Evolutionary conservation across 148 eudicot genomes (phyloP), one percentile per base, ranked within the genome.

Genomic region (Vaccinium darrowii): DNA sequence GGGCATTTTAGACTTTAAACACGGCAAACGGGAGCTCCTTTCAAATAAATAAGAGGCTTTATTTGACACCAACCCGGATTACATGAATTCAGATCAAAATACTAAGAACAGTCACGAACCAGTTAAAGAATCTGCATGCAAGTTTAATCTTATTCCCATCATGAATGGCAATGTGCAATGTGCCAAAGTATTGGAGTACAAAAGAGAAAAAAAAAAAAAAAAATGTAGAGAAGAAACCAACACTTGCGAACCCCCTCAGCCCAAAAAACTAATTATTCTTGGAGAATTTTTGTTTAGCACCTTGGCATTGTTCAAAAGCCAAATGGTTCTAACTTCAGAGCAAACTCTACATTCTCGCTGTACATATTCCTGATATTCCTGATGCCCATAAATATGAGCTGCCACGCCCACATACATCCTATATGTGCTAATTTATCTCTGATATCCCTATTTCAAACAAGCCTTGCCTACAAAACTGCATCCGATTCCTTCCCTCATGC

Each of bases 301-400:
- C 50, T 43, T 21, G 30, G 47, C 43, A 73, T 21, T 52, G 33
- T 74, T 67, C 69, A 60, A 33, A 76, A 39, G 69, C 51, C 13
- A 25, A 36, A 58, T 47, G 47, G 47, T 23, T 65, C 82, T 18
- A 52, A 76, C 72, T 23, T 3, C 13, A 65, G 69, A 63, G 63
- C 71, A 14, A 79, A 13, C 78, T 69, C 88, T 82, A 49, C 80
- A 81, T 27, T 19, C 63, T 30, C 73, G 65, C 86, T 85, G 83
- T 87, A 88, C 89, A 89, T 86, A 73, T 85, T 86, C 84, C 80
- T 67, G 77, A 89, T 86, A 73, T 85, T 86, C 84, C 80, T 65
- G 77, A 78, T 19, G 82, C 60, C 84, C 82, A 21, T 12, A 67
- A 67, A 25, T 33, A 16, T 54, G 77, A 36, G 76, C 67, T 81